Evolutionary conservation across 176 grass and related monocot genomes (phyloP), one percentile per base, ranked within the genome.

Genomic region (Thalia dealbata): DNA sequence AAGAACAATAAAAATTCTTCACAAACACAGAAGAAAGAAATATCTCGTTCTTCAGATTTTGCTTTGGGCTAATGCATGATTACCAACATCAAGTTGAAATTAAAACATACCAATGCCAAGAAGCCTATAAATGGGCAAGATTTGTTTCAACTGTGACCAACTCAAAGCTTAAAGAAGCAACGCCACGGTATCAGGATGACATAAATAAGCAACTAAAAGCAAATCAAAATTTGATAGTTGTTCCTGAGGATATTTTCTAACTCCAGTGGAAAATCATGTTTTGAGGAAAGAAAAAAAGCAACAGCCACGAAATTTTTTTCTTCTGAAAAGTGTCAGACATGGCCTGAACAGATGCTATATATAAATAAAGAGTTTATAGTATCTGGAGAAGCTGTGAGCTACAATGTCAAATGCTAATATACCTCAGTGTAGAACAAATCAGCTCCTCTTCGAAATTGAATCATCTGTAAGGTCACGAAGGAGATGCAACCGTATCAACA

Each of bases 381-480:
- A n/a, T n/a, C n/a, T n/a, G n/a, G n/a, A n/a, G n/a, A n/a, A n/a
- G n/a, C n/a, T n/a, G 44, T 2, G 12, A 69, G 9, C 1, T 45
- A 70, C 10, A 12, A 45, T 18, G 67, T 22, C 19, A 25, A 73
- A 54, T 44, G 27, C 24, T 27, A 26, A 52, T 50, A n/a, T 84
- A 92, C 93, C 87, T 97, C 82, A 80, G 81, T 67, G 54, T 79
- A 82, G 67, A 97, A 80, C 85, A 89, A 92, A 70, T 88, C 84
- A 69, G 84, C 44, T 21, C 79, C 86, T 75, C 76, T 84, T 58
- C 93, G 89, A 78, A 92, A 78, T 27, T 97, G 87, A 84, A 13
- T 65, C 76, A 92, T 66, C 89, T 92, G 85, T 73, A 70, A 64
- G 62, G n/a, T 23, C 43, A 70, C 3, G 16, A 0, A 48, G 12